phyloP scores from a whole-genome alignment of 176 grass and related monocot species.

The Triticum urartu region DNA sequence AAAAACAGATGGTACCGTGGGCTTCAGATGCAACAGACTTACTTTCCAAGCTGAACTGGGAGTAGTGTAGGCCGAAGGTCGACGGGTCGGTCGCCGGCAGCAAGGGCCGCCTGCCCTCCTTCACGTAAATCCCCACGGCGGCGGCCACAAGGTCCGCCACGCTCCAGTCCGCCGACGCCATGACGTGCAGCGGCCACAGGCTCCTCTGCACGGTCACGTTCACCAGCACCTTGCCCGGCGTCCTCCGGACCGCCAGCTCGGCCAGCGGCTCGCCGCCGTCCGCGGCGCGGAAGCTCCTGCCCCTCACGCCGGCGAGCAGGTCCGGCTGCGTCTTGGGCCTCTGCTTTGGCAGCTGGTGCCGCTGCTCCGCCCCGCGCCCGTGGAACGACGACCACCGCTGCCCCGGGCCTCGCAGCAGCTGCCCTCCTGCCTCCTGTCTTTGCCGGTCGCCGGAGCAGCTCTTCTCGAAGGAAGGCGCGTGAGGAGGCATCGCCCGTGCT shows the following conservation, averaged over 20 bases:
- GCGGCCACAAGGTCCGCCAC: slow-evolving; percentile 65
- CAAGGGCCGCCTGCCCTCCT: slow-evolving; percentile 62
- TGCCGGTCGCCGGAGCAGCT: slow-evolving; percentile 17
- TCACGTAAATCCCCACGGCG: slow-evolving; percentile 64
- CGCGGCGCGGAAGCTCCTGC: slow-evolving; percentile 5
- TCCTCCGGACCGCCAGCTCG: slow-evolving; percentile 23
- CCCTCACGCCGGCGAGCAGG: slow-evolving; percentile 44
- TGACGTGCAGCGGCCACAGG: slow-evolving; percentile 87
- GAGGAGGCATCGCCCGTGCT: slow-evolving; percentile 35
- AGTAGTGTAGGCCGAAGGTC: slow-evolving; percentile 75
- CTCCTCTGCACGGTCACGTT: slow-evolving; percentile 77
- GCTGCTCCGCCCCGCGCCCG: slow-evolving; percentile 37
- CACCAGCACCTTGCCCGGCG: slow-evolving; percentile 72
- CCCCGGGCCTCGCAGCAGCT: slow-evolving; percentile 6
- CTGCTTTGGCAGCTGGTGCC: slow-evolving; percentile 32
- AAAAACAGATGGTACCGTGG: background rate
- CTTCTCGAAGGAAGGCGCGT: slow-evolving; percentile 19
- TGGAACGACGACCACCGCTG: slow-evolving; percentile 66
- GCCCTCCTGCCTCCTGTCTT: background rate
- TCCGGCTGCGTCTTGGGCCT: slow-evolving; percentile 74
- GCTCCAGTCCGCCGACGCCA: slow-evolving; percentile 77
- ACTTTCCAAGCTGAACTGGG: slow-evolving; percentile 93
- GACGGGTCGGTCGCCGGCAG: slow-evolving; percentile 48
- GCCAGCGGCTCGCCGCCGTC: background rate
- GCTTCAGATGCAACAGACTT: slow-evolving; percentile 7